Evolutionary conservation across 176 grass and related monocot genomes (phyloP), one percentile per base, ranked within the genome.

Genomic region (Carex pumila): DNA sequence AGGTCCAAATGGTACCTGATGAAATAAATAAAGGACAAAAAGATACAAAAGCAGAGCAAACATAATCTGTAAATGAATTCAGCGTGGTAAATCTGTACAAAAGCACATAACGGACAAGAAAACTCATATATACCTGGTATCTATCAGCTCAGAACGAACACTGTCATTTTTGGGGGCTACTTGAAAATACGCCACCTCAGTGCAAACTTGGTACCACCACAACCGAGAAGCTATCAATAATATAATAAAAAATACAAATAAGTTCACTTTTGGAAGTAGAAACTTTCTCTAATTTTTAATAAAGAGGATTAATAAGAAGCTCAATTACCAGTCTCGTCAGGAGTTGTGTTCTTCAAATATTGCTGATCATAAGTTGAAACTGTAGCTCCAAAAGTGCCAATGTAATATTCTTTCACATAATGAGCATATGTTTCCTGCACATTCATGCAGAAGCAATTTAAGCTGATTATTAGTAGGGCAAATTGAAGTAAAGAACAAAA

Each of bases 151-250:
- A 87, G 95, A 98, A 67, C 95, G 95, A 84, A 98, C 81, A 57
- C 87, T 91, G 87, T 91, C 92, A 83, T 87, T 94, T 85, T 90
- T 63, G 37, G 95, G 95, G 71, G 95, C 92, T 47, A 98, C 92
- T 91, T 98, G 95, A 73, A 98, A 98, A 85, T 91, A 98, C 64
- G 95, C 95, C 88, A 98, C 92, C 65, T 94, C 95, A 63, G 90
- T 94, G 83, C 95, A 94, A 87, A 98, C 95, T 86, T 98, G 95
- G 87, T 92, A 98, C 95, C 95, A 98, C 95, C 95, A 98, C 77
- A 98, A 87, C 17, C 95, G 65, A 47, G 82, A 84, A 91, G 80
- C 95, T 98, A 90, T 14, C 55, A 90, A 90, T 22, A 58, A 85
- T 52, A 50, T 84, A 67, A 83, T 19, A 19, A 56, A 66, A 79